A percentile compares a stretch with the other conserved stretches of the same genome.
These are phyloP conservation scores for Elsinoe ampelina DNA, from an alignment of 2,329 filamentous ascomycete genomes.

Conservation along the genomic window DNA sequence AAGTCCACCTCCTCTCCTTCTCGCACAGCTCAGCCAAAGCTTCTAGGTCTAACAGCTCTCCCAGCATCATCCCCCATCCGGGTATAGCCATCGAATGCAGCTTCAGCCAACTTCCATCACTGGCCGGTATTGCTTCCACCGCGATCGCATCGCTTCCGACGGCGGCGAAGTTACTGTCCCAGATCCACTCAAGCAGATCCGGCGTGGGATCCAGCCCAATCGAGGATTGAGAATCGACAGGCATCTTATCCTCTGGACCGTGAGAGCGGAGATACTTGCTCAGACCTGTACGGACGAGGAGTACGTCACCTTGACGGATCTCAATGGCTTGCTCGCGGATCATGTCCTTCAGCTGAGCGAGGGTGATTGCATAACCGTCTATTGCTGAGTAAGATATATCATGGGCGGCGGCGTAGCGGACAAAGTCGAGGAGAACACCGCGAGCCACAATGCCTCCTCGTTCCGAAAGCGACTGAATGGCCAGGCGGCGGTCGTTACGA, in stretches of 20 bases:
- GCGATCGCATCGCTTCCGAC: slow-evolving; percentile 48
- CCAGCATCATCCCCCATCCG: slow-evolving; percentile 33
- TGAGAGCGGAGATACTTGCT: slow-evolving; percentile 18
- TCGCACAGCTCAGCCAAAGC: slow-evolving; percentile 28
- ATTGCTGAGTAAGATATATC: slow-evolving; percentile 26
- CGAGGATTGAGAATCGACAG: slow-evolving; percentile 28
- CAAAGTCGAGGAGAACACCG: slow-evolving; percentile 48
- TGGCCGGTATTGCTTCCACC: slow-evolving; percentile 37
- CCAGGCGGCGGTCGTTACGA: slow-evolving; percentile 16
- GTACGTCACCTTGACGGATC: slow-evolving; percentile 45
- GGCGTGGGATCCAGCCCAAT: slow-evolving; percentile 28
- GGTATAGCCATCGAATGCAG: slow-evolving; percentile 27
- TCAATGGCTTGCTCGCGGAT: slow-evolving; percentile 37
- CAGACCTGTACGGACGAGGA: slow-evolving; percentile 49
- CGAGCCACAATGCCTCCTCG: slow-evolving; percentile 44
- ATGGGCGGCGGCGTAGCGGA: slow-evolving; percentile 33
- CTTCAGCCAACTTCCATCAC: slow-evolving; percentile 25
- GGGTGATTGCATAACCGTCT: slow-evolving; percentile 37
- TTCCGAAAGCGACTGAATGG: slow-evolving; percentile 39
- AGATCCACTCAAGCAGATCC: slow-evolving; percentile 46
- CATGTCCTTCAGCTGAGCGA: slow-evolving; percentile 44
- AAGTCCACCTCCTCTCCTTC: slow-evolving; percentile 29
- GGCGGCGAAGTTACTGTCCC: slow-evolving; percentile 48
- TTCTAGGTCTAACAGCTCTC: slow-evolving; percentile 35
- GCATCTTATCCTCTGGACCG: slow-evolving; percentile 24